Evolutionary conservation across 768 basidiomycete genomes (phyloP), one percentile per base, ranked within the genome.

Genomic region (Phylloporus sp.): DNA sequence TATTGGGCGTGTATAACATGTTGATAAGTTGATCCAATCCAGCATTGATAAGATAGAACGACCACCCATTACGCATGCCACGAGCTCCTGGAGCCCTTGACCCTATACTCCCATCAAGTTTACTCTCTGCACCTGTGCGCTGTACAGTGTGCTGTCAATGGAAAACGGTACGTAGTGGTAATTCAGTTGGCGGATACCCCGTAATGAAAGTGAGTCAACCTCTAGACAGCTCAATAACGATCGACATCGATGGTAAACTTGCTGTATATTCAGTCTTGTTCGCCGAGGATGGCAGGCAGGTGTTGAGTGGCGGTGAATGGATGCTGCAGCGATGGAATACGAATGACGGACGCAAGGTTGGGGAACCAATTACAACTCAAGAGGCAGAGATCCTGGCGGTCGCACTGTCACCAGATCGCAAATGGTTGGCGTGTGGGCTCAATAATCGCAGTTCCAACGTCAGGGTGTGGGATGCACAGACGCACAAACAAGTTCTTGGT

Each of bases 391-490:
- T 49, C 2, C 23, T 1, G 14, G 17, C 48, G 5, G 15, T n/a
- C 2, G 32, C 32, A 1, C 1, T 34, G 15, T 47, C 46, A 0
- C 32, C 40, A 1, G 32, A 44, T 34, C 21, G 2, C 3, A 39
- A 29, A 13, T 22, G 40, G 40, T 8, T 31, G 9, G 42, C 23
- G 9, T 47, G 33, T 35, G 46, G 46, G 1, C 20, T 45, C 20
- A n/a, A n/a, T n/a, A n/a, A n/a, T n/a, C n/a, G n/a, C n/a, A n/a
- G n/a, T n/a, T n/a, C n/a, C n/a, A n/a, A n/a, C n/a, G n/a, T n/a
- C n/a, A n/a, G n/a, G 1, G 46, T 54, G 13, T 48, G 53, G 53
- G 46, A 53, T 22, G 22, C 42, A 17, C 20, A 31, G 11, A 48
- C 50, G 2, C 39, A n/a, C 18, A n/a, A 35, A 29, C 48, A 34